phyloP scores from a whole-genome alignment of 2,329 filamentous ascomycete species.

The Allantophomopsis lycopodina region DNA sequence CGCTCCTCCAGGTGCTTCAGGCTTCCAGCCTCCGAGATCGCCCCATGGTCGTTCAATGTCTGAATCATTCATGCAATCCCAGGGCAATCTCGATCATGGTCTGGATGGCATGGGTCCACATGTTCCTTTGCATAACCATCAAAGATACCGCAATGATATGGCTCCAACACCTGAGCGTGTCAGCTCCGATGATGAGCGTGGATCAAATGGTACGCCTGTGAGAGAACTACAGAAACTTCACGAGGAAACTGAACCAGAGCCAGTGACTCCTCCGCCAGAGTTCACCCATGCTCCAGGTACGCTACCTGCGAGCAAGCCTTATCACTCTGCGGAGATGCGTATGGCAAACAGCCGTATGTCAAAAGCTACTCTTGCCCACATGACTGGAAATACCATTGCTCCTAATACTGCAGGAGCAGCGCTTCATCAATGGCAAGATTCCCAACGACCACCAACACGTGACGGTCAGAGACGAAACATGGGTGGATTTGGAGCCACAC shows the following conservation, averaged over 20 bases:
- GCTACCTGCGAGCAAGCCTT: constrained; percentile 54
- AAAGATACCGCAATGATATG: constrained; percentile 22
- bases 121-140: constrained; percentile 12
- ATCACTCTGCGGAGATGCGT: constrained; percentile 64
- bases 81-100: constrained; percentile 12
- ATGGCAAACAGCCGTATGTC: constrained; percentile 78
- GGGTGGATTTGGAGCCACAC: too few relatives aligned
- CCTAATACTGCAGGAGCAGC: background rate
- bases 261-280: constrained; percentile 64
- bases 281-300: constrained; percentile 66
- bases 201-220: constrained; percentile 24
- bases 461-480: constrained; percentile 7
- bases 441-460: background rate
- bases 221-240: constrained; percentile 41
- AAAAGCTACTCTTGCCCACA: constrained; percentile 63
- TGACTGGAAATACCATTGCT: constrained; percentile 55
- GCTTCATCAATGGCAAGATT: background rate
- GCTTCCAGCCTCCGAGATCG: constrained; percentile 5
- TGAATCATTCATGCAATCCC: constrained; percentile 8
- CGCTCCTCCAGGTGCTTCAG: constrained; percentile 27
- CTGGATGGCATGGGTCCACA: constrained; percentile 12
- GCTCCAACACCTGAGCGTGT: constrained; percentile 36
- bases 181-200: constrained; percentile 39
- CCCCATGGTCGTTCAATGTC: constrained; percentile 17
- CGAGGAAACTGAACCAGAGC: constrained; percentile 47